These are phyloP conservation scores for Cladosporium oxysporum DNA, from an alignment of 2,329 filamentous ascomycete species.

Conservation along the genomic window DNA sequence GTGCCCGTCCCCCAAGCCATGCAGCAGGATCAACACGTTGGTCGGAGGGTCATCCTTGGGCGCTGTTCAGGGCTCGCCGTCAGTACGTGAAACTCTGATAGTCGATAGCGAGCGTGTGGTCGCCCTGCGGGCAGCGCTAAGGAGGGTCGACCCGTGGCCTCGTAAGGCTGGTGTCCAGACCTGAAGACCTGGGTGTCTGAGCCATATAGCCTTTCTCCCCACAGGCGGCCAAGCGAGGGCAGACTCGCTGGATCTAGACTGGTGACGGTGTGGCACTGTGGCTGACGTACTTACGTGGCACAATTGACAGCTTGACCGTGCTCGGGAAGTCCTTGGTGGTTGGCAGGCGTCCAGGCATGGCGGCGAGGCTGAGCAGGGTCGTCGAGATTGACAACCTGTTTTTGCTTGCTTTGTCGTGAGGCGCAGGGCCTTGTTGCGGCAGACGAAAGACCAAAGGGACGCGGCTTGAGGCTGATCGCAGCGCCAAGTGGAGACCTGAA, in stretches of 20 bases:
- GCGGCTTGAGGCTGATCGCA: not conserved
- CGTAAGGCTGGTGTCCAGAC: constrained; percentile 5
- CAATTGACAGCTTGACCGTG: constrained; percentile 44
- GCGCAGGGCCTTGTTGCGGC: not conserved
- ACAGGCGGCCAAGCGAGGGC: not conserved
- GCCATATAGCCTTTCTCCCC: not conserved
- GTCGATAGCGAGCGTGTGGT: not conserved
- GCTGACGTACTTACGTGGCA: constrained; percentile 45
- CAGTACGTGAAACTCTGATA: constrained; percentile 5
- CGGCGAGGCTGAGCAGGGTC: constrained; percentile 1
- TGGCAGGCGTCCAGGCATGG: constrained; percentile 48
- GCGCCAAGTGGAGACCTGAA: constrained; percentile 8
- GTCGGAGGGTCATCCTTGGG: constrained; percentile 60
- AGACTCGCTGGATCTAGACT: not conserved
- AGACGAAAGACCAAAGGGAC: not conserved
- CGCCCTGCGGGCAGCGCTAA: not conserved
- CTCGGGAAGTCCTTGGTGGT: constrained; percentile 45
- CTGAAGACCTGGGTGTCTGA: not conserved
- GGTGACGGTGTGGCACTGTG: constrained; percentile 10
- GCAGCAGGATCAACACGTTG: constrained; percentile 77
- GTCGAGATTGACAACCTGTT: not conserved
- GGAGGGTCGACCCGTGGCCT: constrained; percentile 16
- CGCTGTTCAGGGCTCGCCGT: constrained; percentile 33
- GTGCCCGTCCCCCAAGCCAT: constrained; percentile 79
- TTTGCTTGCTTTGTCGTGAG: not conserved